Base-by-base conservation (phyloP, 176 grass and related monocot genomes). In the Cenchrus purpureus region DNA sequence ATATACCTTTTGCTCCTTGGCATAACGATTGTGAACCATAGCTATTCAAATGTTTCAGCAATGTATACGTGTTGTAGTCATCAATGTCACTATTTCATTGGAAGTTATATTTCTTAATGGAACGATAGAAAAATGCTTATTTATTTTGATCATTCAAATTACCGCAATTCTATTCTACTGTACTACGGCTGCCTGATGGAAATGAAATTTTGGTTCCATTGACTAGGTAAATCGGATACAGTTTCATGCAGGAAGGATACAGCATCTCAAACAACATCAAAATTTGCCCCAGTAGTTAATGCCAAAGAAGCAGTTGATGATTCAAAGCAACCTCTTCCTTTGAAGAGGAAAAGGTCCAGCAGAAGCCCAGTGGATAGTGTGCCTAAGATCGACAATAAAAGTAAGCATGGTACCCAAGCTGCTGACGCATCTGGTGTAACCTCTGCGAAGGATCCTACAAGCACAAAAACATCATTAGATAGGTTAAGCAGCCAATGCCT, bases 371-470 rank as follows among this genome's bases (percentile, higher is more conserved):
- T 68, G 71, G 79, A 81, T 42, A 55, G 20, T 20, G 7, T 45
- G 63, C 83, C 68, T 71, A 94, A 85, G 77, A 71, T 80, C 74
- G 89, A 91, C 46, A 85, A 15, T 72, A 95, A 79, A 77, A 86
- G 12, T 51, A 90, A 57, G 82, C 75, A 88, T 79, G 88, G 93
- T 20, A 90, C 61, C 63, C 89, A 95, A 93, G 74, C 85, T 70
- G 91, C 93, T 31, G 97, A 98, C 79, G 91, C 55, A 55, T 95
- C 93, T 44, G 93, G 93, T 28, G 59, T 99, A 89, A 99, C 97
- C 22, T 99, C 97, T 0, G 83, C 86, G 66, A 99, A 94, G 81
- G 97, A 99, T 84, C 78, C 84, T 84, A 99, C 91, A 54, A 99
- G 97, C 79, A 88, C 91, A 7, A 94, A 89, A 87, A 89, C 91